Evolutionary conservation across 768 basidiomycete species (phyloP).

Genomic region (Lanmaoa pseudosensibilis): DNA sequence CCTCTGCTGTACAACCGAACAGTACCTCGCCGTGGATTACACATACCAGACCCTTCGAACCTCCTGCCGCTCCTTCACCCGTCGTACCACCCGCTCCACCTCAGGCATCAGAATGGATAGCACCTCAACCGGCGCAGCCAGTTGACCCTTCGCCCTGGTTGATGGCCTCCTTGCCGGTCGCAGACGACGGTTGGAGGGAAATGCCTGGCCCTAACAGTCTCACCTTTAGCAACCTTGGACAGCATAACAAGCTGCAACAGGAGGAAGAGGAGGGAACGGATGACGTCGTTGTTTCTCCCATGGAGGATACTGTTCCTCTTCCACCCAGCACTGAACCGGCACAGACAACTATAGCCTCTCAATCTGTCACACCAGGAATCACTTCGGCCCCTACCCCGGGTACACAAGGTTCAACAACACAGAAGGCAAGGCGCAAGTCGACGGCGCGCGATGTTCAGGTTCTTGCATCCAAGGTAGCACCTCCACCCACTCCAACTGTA

Average conservation of each 20-base stretch:
- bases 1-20: conserved; percentile 24
- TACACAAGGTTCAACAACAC: conserved; percentile 22
- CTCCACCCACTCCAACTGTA: conserved; percentile 4
- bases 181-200: conserved; percentile 50
- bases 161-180: conserved; percentile 44
- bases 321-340: conserved; percentile 10
- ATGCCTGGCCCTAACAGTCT: conserved; percentile 48
- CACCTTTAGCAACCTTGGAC: conserved; percentile 57
- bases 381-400: conserved; percentile 12
- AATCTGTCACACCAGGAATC: conserved; percentile 8
- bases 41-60: conserved; percentile 19
- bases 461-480: conserved; percentile 19
- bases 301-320: conserved; percentile 17
- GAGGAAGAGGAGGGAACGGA: conserved; percentile 30
- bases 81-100: conserved; percentile 22
- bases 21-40: conserved; percentile 26
- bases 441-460: conserved; percentile 26
- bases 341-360: conserved; percentile 10
- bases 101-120: conserved; percentile 40
- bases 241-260: conserved; percentile 56
- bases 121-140: conserved; percentile 21
- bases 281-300: conserved; percentile 18
- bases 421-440: conserved; percentile 31
- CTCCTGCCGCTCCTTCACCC: conserved; percentile 21
- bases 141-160: conserved; percentile 58